Percentiles rank a stretch among this genome's conserved stretches.
These are phyloP conservation scores for Hypoxylon intermedium DNA, from an alignment of 495 filamentous ascomycete genomes.

Conservation along the genomic window DNA sequence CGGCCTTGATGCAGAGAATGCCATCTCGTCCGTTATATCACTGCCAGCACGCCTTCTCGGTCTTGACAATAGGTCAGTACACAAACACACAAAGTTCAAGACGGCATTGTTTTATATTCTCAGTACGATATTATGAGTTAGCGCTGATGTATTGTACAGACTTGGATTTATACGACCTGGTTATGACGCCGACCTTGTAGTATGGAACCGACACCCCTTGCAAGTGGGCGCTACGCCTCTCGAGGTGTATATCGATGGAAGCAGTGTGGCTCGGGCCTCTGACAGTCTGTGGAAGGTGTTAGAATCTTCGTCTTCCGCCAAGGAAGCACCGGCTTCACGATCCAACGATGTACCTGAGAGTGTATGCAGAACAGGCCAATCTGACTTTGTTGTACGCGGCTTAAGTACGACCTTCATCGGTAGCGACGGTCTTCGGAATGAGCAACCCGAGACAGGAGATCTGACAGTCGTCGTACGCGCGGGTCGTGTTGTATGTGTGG, in stretches of 20 bases:
- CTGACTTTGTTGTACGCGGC: conserved; percentile 22
- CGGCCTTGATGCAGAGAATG: conserved; percentile 53
- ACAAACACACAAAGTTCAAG: not conserved
- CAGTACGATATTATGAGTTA: conserved; percentile 13
- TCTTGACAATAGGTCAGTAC: conserved; percentile 44
- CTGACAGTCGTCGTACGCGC: conserved; percentile 47
- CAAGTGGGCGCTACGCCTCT: conserved; percentile 59
- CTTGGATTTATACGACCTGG: conserved; percentile 58
- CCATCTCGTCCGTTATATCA: conserved; percentile 58
- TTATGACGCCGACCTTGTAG: conserved; percentile 63
- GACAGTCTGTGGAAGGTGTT: conserved; percentile 21
- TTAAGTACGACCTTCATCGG: conserved; percentile 19
- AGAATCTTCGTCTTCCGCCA: not conserved
- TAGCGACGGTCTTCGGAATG: conserved; percentile 15
- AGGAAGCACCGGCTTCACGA: conserved; percentile 40
- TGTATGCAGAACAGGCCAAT: conserved; percentile 17
- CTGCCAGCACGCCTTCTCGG: conserved; percentile 57
- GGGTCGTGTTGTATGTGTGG: conserved; percentile 51
- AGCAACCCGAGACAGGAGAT: conserved; percentile 27
- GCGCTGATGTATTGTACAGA: conserved; percentile 18
- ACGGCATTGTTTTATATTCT: not conserved
- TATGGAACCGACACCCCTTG: conserved; percentile 63
- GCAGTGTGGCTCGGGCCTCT: conserved; percentile 20
- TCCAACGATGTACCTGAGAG: conserved; percentile 17
- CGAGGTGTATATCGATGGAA: conserved; percentile 63